Conservation (phyloP, 495 filamentous ascomycete species). For the Podospora didyma region DNA sequence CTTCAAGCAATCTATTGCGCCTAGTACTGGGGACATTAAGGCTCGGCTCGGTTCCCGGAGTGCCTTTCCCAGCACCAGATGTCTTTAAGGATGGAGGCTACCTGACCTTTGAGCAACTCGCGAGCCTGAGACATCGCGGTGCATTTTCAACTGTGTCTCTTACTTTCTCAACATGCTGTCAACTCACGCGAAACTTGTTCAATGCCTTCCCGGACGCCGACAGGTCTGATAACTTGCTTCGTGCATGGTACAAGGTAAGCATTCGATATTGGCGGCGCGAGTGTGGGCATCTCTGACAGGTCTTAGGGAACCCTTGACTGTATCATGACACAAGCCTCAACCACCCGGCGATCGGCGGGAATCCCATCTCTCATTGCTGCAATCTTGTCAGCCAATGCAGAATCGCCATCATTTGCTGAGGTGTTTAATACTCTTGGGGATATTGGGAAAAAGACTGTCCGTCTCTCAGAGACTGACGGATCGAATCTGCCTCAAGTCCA, state of each 20-base stretch:
- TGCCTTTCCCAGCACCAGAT: slow-evolving; percentile 32
- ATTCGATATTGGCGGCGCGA: background rate
- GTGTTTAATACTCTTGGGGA: slow-evolving; percentile 45
- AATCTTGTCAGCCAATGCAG: slow-evolving; percentile 57
- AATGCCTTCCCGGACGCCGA: slow-evolving; percentile 24
- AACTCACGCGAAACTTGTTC: slow-evolving; percentile 46
- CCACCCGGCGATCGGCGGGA: slow-evolving; percentile 89
- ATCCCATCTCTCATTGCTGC: slow-evolving; percentile 80
- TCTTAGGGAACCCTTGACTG: slow-evolving; percentile 54
- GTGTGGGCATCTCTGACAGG: slow-evolving; percentile 10
- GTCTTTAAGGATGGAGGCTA: slow-evolving; percentile 58
- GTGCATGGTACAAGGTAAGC: slow-evolving; percentile 68
- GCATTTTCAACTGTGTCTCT: slow-evolving; percentile 91
- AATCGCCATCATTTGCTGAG: slow-evolving; percentile 47
- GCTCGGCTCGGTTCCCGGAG: slow-evolving; percentile 23
- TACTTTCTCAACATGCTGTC: slow-evolving; percentile 78
- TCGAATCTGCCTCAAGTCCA: slow-evolving; percentile 85
- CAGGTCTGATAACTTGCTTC: slow-evolving; percentile 38
- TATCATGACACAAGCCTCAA: slow-evolving; percentile 66
- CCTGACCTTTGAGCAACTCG: slow-evolving; percentile 74
- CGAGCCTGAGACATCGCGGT: slow-evolving; percentile 80
- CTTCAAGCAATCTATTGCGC: slow-evolving; percentile 51
- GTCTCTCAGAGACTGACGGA: slow-evolving; percentile 49
- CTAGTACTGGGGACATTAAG: slow-evolving; percentile 46
- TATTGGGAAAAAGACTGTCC: slow-evolving; percentile 54